These are phyloP conservation scores for Nigrospora sphaerica DNA, from an alignment of 2,329 filamentous ascomycete species.

Conservation along the genomic window DNA sequence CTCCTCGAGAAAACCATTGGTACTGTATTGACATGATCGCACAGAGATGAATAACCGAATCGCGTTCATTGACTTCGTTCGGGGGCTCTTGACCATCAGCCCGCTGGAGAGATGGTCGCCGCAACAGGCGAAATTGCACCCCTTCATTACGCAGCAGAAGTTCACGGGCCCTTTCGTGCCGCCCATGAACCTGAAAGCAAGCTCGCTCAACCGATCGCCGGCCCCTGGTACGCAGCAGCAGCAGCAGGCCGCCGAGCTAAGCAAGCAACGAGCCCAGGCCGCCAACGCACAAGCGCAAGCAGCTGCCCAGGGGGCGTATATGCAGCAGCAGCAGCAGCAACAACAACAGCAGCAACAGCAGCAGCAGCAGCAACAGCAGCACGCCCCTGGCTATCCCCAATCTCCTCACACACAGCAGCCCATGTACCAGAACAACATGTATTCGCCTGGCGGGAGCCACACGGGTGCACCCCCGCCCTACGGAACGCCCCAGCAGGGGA, in stretches of 20 bases:
- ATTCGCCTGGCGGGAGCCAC: conserved; percentile 52
- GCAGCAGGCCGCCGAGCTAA: conserved; percentile 87
- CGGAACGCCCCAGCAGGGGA: conserved; percentile 56
- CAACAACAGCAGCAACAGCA: too few relatives aligned
- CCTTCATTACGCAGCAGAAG: conserved; percentile 98
- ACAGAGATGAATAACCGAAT: conserved; percentile 97
- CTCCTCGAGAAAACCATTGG: conserved; percentile 4
- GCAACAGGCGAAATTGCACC: conserved; percentile 93
- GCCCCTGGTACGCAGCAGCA: conserved; percentile 93
- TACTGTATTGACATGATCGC: conserved; percentile 11
- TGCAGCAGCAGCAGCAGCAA: conserved; percentile 35
- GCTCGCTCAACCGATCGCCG: conserved; percentile 76
- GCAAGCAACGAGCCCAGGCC: conserved; percentile 77
- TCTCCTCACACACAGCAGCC: conserved; percentile 46
- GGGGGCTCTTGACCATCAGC: conserved; percentile 88
- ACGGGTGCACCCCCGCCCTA: conserved; percentile 70
- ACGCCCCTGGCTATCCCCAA: conserved; percentile 28
- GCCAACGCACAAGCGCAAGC: conserved; percentile 65
- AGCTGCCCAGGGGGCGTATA: conserved; percentile 61
- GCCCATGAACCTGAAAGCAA: conserved; percentile 91
- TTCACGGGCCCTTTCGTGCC: conserved; percentile 94
- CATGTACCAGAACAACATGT: conserved; percentile 81
- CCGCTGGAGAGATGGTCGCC: conserved; percentile 96
- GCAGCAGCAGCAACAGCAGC: conserved; percentile 32
- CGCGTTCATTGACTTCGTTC: conserved; percentile 96